Evolutionary conservation across 371 early-diverging fungal species (phyloP), one percentile per base, ranked within the genome.

Genomic region (Syncephalastrum racemosum): DNA sequence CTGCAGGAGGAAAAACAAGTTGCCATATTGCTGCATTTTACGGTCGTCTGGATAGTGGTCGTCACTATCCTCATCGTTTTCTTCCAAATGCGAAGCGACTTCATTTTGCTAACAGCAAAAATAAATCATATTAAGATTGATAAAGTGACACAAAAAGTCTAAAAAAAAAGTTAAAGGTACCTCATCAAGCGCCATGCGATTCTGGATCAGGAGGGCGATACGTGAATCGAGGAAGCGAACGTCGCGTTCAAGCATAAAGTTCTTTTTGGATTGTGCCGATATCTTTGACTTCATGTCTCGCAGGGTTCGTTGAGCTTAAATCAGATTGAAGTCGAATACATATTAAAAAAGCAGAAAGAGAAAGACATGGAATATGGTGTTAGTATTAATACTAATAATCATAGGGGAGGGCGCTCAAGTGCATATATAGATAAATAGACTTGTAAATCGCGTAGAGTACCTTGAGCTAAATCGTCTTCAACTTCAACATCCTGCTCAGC

Each of bases 221-320:
- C 97, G 83, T 46, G 89, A 83, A 81, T 97, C 97, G n/a, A 97
- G 75, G 58, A 92, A 94, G 46, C 97, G 87, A 25, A 96, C 95
- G 70, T 96, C 97, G 54, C 94, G 87, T 68, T 96, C 97, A 2
- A 94, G 83, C 62, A 92, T 75, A 77, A 96, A 96, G 78, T 96
- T 96, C 70, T 90, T 91, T 74, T 96, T 96, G 13, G 94, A 94
- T 73, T 96, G 96, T 8, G 87, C 71, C 15, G 96, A 96, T 39
- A 96, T 96, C 57, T 87, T 84, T 42, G 83, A 74, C 71, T 96
- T 96, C 45, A 96, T 72, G 59, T 95, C 94, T 24, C 93, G 77
- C 56, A 96, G 78, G 7, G 81, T 77, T 56, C 84, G 83, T 75
- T 96, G 97, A 7, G 92, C 95, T 90, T 64, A 24, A 43, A 42